Evolutionary conservation across 176 grass and related monocot genomes (phyloP).

Genomic region (Stipa capillata): DNA sequence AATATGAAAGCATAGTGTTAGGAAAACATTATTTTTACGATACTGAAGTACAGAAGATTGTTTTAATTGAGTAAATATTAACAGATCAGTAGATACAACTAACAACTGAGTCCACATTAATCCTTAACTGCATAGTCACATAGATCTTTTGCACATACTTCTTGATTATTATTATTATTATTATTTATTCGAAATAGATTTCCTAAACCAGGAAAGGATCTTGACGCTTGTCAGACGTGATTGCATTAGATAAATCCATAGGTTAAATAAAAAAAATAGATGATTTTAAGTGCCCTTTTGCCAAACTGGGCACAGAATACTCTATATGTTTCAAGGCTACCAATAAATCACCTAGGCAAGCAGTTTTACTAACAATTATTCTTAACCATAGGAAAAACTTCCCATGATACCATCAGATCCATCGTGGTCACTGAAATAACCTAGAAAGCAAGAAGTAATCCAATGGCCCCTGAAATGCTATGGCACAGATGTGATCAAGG

Average conservation of each 20-base stretch:
- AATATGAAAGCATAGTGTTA: not conserved
- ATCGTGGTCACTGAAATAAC: not conserved
- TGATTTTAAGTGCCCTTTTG: not conserved
- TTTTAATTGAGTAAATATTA: not conserved
- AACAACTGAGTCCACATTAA: not conserved
- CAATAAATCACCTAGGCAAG: not conserved
- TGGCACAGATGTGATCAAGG: not conserved
- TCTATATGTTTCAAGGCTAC: not conserved
- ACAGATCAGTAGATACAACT: not conserved
- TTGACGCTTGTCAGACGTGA: not conserved
- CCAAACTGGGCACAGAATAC: not conserved
- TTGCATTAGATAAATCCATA: not conserved
- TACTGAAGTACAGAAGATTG: too few relatives aligned
- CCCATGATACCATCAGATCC: not conserved
- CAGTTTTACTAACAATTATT: not conserved
- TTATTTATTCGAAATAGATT: too few relatives aligned
- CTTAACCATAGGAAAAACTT: not conserved
- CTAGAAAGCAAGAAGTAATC: not conserved
- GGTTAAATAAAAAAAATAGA: not conserved
- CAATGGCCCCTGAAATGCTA: not conserved
- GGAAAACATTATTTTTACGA: not conserved
- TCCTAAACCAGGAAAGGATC: not conserved
- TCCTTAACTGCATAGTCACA: not conserved
- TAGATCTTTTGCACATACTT: not conserved
- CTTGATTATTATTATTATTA: not conserved